A percentile compares a stretch with the other conserved stretches of the same genome.
phyloP scores from a whole-genome alignment of 1,284 basidiomycete genomes.

The Neotropicomus parvogracilis region DNA sequence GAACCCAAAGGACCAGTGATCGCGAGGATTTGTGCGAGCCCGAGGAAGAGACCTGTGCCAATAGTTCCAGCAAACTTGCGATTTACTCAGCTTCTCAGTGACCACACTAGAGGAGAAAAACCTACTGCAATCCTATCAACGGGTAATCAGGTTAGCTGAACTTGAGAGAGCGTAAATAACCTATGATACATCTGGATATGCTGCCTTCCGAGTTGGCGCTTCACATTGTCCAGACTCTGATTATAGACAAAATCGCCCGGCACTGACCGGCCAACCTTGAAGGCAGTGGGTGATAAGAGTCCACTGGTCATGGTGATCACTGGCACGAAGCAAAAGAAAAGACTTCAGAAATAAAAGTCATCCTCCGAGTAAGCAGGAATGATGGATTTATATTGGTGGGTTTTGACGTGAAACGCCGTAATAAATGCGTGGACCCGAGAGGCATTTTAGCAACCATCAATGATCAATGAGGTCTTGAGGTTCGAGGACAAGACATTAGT shows the following conservation, averaged over 20 bases:
- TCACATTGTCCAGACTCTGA: conserved; percentile 21
- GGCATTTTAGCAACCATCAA: too few species aligned
- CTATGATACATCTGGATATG: conserved; percentile 28
- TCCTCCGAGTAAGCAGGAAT: too few species aligned
- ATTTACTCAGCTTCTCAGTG: conserved; percentile 3
- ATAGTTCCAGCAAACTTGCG: conserved; percentile 66
- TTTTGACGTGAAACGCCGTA: too few species aligned
- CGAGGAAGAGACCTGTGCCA: conserved; percentile 80
- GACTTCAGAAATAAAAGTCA: too few species aligned
- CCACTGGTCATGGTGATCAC: too few species aligned
- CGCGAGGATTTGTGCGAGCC: conserved; percentile 61
- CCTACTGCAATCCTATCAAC: conserved; percentile 54
- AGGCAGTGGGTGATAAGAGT: too few species aligned
- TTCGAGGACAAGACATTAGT: too few species aligned
- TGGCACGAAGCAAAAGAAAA: too few species aligned
- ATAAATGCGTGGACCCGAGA: too few species aligned
- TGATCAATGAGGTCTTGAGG: too few species aligned
- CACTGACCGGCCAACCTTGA: not conserved
- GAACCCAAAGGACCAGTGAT: conserved; percentile 59
- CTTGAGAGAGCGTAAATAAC: not conserved
- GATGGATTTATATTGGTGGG: too few species aligned
- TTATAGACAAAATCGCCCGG: conserved; percentile 17
- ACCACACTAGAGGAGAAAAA: conserved; percentile 2
- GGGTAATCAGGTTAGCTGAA: conserved; percentile 4
- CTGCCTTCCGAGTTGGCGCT: conserved; percentile 23